These are phyloP conservation scores for Saturnispora galanensis DNA, from an alignment of 805 yeast species.

Conservation along the genomic window DNA sequence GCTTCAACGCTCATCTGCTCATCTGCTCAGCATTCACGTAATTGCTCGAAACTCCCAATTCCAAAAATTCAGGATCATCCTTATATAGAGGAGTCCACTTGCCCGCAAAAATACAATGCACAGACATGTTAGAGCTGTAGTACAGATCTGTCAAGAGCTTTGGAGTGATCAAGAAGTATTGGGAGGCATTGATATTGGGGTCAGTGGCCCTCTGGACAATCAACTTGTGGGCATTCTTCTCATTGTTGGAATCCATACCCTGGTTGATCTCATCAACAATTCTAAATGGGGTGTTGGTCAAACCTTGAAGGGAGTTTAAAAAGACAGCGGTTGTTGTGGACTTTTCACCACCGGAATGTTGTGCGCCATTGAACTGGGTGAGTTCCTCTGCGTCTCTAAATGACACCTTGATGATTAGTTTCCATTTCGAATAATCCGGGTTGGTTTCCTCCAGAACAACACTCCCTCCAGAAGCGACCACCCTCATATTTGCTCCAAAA, in stretches of 20 bases:
- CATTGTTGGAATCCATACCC: constrained; percentile 96
- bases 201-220: constrained; percentile 77
- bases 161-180: constrained; percentile 89
- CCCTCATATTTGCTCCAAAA: constrained; percentile 56
- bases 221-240: constrained; percentile 72
- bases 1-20: neutral
- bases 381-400: constrained; percentile 72
- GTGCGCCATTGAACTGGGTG: constrained; percentile 66
- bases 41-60: constrained; percentile 24
- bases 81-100: constrained; percentile 21
- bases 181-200: constrained; percentile 36
- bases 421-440: constrained; percentile 64
- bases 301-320: constrained; percentile 81
- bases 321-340: constrained; percentile 91
- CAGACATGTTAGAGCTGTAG: constrained; percentile 70
- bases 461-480: constrained; percentile 83
- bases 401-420: constrained; percentile 70
- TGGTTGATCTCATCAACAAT: constrained; percentile 97
- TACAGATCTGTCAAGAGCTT: constrained; percentile 70
- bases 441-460: constrained; percentile 47
- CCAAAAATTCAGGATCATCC: constrained; percentile 18
- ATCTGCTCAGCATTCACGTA: constrained; percentile 10
- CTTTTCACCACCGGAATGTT: constrained; percentile 97
- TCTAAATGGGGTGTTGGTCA: constrained; percentile 82
- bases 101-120: constrained; percentile 73